Conservation (phyloP, 768 basidiomycete species). For the Lactifluus volemus region DNA sequence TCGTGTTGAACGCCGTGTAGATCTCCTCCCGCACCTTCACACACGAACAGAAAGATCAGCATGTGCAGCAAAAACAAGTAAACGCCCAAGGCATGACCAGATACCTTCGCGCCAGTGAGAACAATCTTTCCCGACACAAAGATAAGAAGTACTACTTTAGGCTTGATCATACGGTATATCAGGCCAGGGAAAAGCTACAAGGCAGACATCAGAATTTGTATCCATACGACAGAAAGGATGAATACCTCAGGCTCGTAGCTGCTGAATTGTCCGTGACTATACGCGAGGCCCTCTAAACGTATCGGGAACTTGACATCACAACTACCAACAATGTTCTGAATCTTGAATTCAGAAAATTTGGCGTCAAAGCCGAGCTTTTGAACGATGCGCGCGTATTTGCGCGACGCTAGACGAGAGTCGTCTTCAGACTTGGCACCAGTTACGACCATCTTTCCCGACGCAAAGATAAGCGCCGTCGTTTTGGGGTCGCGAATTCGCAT, state of each 20-base stretch:
- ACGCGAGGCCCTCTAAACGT: conserved; percentile 92
- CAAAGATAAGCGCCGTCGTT: conserved; percentile 98
- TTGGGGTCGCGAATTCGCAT: conserved; percentile 99
- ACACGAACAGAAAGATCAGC: conserved; percentile 36
- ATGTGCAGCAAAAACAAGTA: background rate
- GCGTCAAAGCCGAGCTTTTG: conserved; percentile 99
- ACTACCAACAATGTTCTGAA: conserved; percentile 97
- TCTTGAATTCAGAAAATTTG: conserved; percentile 99
- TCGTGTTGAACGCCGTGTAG: conserved; percentile 98
- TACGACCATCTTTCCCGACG: conserved; percentile 99
- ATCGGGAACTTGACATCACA: conserved; percentile 99
- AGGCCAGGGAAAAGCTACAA: conserved; percentile 91
- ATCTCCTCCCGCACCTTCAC: conserved; percentile 94
- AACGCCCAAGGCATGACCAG: conserved; percentile 17
- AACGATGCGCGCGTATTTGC: conserved; percentile 98
- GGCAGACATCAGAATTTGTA: background rate
- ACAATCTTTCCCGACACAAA: conserved; percentile 99
- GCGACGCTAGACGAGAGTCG: conserved; percentile 90
- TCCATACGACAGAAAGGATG: conserved; percentile 22
- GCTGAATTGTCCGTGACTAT: conserved; percentile 96
- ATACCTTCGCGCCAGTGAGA: conserved; percentile 96
- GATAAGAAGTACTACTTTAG: conserved; percentile 96
- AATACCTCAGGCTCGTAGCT: conserved; percentile 93
- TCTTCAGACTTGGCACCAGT: conserved; percentile 99
- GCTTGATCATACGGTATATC: conserved; percentile 99